Evolutionary conservation across 2,329 filamentous ascomycete genomes (phyloP).

Genomic region (Fusarium incarnatum): DNA sequence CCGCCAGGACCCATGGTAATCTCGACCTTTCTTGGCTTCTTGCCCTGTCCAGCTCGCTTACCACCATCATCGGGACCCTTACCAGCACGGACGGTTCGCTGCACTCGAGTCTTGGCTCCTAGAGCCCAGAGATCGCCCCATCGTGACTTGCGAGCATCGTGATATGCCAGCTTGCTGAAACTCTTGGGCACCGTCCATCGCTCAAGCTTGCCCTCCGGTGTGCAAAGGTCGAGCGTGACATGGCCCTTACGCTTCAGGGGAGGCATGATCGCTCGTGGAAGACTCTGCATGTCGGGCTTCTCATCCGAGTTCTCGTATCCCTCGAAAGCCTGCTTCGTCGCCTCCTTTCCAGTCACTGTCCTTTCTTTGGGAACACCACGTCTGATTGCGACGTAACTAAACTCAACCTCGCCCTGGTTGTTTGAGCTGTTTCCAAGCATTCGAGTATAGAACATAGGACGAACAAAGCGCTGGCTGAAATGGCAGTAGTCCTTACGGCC

Average conservation of each 20-base stretch:
- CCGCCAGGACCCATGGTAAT: slow-evolving; percentile 51
- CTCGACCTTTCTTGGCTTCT: slow-evolving; percentile 56
- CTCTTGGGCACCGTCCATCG: slow-evolving; percentile 92
- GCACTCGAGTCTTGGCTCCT: slow-evolving; percentile 86
- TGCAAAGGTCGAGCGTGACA: slow-evolving; percentile 91
- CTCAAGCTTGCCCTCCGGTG: slow-evolving; percentile 84
- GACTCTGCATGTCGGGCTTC: slow-evolving; percentile 69
- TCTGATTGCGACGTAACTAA: slow-evolving; percentile 88
- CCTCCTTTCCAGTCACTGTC: slow-evolving; percentile 62
- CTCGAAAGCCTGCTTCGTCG: slow-evolving; percentile 74
- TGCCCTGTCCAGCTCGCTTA: slow-evolving; percentile 56
- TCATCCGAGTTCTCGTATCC: slow-evolving; percentile 71
- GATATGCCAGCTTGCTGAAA: slow-evolving; percentile 84
- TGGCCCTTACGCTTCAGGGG: slow-evolving; percentile 91
- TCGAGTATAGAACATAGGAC: slow-evolving; percentile 83
- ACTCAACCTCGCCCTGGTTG: slow-evolving; percentile 92
- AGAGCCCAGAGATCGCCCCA: slow-evolving; percentile 98
- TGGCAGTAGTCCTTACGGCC: slow-evolving; percentile 92
- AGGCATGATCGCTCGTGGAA: slow-evolving; percentile 82
- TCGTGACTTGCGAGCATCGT: slow-evolving; percentile 86
- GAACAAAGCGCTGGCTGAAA: slow-evolving; percentile 89
- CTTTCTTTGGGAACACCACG: slow-evolving; percentile 68
- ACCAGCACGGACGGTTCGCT: slow-evolving; percentile 71
- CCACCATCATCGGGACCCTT: slow-evolving; percentile 60
- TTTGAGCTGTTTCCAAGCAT: slow-evolving; percentile 75